Conservation (phyloP, 1,284 basidiomycete genomes). For the Ceratobasidium sp. region DNA sequence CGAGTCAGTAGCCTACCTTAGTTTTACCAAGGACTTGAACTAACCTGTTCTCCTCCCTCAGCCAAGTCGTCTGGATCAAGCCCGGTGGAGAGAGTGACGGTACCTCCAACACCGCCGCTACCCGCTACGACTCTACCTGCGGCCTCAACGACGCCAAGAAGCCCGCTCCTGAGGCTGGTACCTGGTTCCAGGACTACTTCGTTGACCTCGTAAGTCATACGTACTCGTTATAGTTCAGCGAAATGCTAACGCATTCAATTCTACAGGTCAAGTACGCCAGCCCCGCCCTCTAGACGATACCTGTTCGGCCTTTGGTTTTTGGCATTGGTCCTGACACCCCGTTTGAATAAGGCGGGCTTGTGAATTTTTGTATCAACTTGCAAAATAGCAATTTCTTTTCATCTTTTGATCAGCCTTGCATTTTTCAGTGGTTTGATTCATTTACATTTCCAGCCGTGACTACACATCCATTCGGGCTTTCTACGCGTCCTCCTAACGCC, state of each 20-base stretch:
- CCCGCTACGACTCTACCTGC: slow-evolving; percentile 65
- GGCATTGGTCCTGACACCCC: background rate
- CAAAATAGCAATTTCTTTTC: slow-evolving; percentile 3
- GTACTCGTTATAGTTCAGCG: background rate
- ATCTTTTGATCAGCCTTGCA: background rate
- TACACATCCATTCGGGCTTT: background rate
- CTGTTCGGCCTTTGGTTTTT: background rate
- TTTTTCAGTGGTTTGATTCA: background rate
- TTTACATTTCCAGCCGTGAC: too few species aligned
- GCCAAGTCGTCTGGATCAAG: slow-evolving; percentile 66
- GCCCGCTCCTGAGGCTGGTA: slow-evolving; percentile 66
- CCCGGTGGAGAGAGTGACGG: slow-evolving; percentile 72
- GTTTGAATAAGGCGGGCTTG: slow-evolving; percentile 16
- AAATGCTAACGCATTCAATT: slow-evolving; percentile 64
- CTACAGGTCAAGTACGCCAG: slow-evolving; percentile 60
- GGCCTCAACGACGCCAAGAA: slow-evolving; percentile 56
- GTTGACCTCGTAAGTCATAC: slow-evolving; percentile 32
- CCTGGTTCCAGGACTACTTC: slow-evolving; percentile 58
- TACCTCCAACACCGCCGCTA: slow-evolving; percentile 62
- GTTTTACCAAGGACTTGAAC: slow-evolving; percentile 51
- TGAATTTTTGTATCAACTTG: slow-evolving; percentile 4
- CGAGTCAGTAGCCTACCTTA: slow-evolving; percentile 49
- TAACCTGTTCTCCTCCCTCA: background rate
- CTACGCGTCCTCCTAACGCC: slow-evolving; percentile 51
- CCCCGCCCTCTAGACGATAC: slow-evolving; percentile 56